phyloP scores from a whole-genome alignment of 78 protist genomes.

The Polysphondylium violaceum region DNA sequence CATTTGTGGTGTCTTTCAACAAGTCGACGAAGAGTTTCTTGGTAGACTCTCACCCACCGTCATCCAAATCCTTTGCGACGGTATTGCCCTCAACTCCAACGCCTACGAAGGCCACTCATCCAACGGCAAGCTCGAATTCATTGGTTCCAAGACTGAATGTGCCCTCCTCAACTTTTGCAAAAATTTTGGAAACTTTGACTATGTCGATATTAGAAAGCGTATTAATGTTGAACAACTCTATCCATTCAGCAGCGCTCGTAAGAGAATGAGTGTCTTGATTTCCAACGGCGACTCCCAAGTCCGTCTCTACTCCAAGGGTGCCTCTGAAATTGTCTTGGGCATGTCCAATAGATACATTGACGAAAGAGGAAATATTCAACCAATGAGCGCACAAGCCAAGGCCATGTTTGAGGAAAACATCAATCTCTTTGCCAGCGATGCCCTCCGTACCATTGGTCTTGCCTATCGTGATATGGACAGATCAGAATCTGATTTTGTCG shows the following conservation, averaged over 20 bases:
- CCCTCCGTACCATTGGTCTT: constrained; percentile 93
- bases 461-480: constrained; percentile 81
- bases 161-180: constrained; percentile 71
- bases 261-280: constrained; percentile 45
- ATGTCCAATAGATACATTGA: constrained; percentile 75
- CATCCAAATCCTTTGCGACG: constrained; percentile 74
- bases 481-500: constrained; percentile 10
- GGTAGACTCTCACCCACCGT: constrained; percentile 83
- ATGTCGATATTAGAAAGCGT: constrained; percentile 72
- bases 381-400: constrained; percentile 57
- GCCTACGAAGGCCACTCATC: constrained; percentile 74
- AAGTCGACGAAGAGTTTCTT: not conserved
- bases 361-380: constrained; percentile 63
- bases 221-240: constrained; percentile 23
- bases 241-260: constrained; percentile 91
- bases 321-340: constrained; percentile 83
- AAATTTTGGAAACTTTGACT: constrained; percentile 44
- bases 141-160: constrained; percentile 90
- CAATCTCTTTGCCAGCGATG: constrained; percentile 84
- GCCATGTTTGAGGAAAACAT: constrained; percentile 24
- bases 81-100: constrained; percentile 74
- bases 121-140: constrained; percentile 69
- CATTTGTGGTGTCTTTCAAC: constrained; percentile 20
- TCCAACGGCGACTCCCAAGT: not conserved
- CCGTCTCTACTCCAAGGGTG: constrained; percentile 80